phyloP scores from a whole-genome alignment of 345 rosid species.

The Camelina sativa region DNA sequence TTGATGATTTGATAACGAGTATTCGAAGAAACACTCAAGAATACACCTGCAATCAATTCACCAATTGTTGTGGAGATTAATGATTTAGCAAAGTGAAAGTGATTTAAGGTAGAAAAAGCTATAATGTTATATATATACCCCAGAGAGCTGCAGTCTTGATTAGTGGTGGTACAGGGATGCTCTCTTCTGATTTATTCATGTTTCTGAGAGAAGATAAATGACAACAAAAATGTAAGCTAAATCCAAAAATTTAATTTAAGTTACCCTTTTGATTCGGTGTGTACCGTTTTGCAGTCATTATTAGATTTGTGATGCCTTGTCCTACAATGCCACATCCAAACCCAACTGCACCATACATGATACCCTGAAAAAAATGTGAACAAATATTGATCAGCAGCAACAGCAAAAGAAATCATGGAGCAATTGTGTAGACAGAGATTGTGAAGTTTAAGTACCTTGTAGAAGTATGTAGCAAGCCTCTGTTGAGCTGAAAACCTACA shows the following conservation, averaged over 20 bases:
- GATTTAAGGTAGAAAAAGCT: not conserved
- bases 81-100: conserved; percentile 6
- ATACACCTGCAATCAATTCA: conserved; percentile 55
- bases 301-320: conserved; percentile 91
- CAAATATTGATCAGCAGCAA: not conserved
- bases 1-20: conserved; percentile 81
- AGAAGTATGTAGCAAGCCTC: conserved; percentile 77
- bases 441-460: conserved; percentile 50
- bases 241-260: conserved; percentile 2
- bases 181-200: conserved; percentile 81
- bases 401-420: not conserved
- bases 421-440: not conserved
- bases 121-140: conserved; percentile 55
- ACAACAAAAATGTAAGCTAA: conserved; percentile 23
- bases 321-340: conserved; percentile 92
- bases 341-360: conserved; percentile 85
- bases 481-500: conserved; percentile 69
- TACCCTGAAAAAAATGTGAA: conserved; percentile 57
- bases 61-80: conserved; percentile 10
- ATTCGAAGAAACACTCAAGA: conserved; percentile 84
- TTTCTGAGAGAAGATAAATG: conserved; percentile 50
- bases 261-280: not conserved
- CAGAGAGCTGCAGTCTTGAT: conserved; percentile 91
- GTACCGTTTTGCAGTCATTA: conserved; percentile 94
- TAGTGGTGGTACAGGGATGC: conserved; percentile 87